These are phyloP conservation scores for Inga laurina DNA, from an alignment of 306 rosid genomes.

Conservation along the genomic window DNA sequence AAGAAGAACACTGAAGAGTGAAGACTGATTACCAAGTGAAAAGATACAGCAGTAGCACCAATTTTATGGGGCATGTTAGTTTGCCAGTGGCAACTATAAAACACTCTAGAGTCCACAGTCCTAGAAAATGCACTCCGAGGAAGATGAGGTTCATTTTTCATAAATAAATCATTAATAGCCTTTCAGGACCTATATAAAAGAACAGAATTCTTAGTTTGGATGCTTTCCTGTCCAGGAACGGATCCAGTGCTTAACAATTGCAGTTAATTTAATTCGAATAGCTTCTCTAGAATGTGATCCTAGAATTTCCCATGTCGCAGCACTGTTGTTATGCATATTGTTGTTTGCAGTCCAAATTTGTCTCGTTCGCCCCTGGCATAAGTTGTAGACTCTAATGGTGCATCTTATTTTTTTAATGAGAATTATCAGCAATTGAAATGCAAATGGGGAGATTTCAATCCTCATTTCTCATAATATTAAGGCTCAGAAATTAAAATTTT, in stretches of 20 bases:
- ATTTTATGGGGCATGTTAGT: neutral
- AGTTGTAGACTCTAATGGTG: neutral
- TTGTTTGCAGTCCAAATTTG: neutral
- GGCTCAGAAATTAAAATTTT: neutral
- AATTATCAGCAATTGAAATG: neutral
- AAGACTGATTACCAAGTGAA: neutral
- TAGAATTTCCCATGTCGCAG: neutral
- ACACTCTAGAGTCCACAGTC: conserved; percentile 2
- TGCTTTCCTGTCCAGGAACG: neutral
- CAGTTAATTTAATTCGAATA: neutral
- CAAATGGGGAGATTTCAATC: conserved; percentile 6
- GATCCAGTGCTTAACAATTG: neutral
- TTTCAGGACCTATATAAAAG: neutral
- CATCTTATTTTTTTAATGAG: neutral
- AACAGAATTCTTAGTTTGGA: neutral
- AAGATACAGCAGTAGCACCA: neutral
- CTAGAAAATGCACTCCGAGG: neutral
- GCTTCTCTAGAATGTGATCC: neutral
- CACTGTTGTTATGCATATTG: neutral
- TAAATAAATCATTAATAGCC: neutral
- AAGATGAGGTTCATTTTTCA: neutral
- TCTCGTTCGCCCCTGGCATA: conserved; percentile 3
- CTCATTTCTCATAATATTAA: neutral
- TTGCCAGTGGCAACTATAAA: neutral
- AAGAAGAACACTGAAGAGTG: neutral